Percentiles rank a stretch among this genome's conserved stretches.
Evolutionary conservation across 1,284 basidiomycete genomes (phyloP).

Genomic region (Psilocybe mexicana): DNA sequence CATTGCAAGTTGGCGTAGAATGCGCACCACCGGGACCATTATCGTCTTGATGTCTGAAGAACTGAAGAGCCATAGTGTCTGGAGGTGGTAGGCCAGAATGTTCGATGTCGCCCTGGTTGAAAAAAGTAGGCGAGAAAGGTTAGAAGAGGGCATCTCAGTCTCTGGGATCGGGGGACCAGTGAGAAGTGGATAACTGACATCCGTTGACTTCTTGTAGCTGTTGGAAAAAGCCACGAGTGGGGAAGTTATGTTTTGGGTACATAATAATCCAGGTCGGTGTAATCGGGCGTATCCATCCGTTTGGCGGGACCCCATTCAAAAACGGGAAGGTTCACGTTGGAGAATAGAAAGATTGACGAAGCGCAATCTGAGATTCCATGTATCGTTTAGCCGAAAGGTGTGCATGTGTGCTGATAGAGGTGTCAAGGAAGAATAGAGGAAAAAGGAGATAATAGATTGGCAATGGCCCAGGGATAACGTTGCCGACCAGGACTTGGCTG

Average conservation of each 20-base stretch:
- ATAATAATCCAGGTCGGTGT: slow-evolving; percentile 10
- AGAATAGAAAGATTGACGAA: slow-evolving; percentile 7
- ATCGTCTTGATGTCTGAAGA: slow-evolving; percentile 36
- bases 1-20: neutral
- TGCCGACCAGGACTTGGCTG: too few species aligned
- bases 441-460: neutral
- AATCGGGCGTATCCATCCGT: slow-evolving; percentile 15
- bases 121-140: slow-evolving; percentile 8
- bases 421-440: neutral
- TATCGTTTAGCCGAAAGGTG: neutral
- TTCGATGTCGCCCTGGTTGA: slow-evolving; percentile 6
- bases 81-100: slow-evolving; percentile 17
- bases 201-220: slow-evolving; percentile 12
- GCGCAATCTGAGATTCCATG: slow-evolving; percentile 6
- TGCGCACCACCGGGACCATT: slow-evolving; percentile 31
- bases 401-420: neutral
- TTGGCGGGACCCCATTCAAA: slow-evolving; percentile 5
- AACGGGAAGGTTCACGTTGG: slow-evolving; percentile 7
- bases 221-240: slow-evolving; percentile 11
- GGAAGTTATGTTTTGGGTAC: slow-evolving; percentile 9
- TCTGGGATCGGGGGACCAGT: slow-evolving; percentile 7
- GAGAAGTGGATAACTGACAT: slow-evolving; percentile 1
- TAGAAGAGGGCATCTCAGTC: slow-evolving; percentile 12
- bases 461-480: neutral
- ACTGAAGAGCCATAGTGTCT: slow-evolving; percentile 31